A percentile compares a stretch with the other conserved stretches of the same genome.
Conservation (phyloP, 345 rosid species). For the Hibiscus mutabilis region DNA sequence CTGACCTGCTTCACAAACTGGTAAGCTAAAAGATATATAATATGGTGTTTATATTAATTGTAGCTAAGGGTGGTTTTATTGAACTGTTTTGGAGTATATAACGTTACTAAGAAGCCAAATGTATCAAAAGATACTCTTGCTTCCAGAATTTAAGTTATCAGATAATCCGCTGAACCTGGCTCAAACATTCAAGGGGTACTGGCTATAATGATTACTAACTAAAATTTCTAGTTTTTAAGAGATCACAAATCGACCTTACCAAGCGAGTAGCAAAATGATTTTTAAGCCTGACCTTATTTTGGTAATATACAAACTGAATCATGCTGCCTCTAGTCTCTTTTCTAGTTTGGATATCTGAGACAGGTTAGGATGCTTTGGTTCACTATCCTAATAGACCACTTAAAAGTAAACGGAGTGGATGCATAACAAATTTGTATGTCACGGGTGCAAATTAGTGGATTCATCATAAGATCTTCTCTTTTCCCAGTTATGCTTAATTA, state of each 20-base stretch:
- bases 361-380: background rate
- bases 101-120: background rate
- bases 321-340: no score
- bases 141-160: no score
- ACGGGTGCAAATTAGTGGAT: no score
- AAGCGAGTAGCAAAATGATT: no score
- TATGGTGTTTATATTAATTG: background rate
- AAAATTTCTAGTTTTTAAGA: no score
- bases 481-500: background rate
- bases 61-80: background rate
- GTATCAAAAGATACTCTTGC: background rate
- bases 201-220: no score
- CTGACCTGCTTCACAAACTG: conserved; percentile 95
- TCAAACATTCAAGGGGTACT: no score
- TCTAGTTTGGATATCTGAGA: no score
- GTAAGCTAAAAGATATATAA: conserved; percentile 39
- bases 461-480: background rate
- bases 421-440: no score
- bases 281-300: background rate
- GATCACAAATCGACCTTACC: no score
- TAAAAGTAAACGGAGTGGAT: no score
- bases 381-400: background rate
- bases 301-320: background rate
- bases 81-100: background rate
- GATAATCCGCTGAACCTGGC: no score